phyloP scores from a whole-genome alignment of 106 monocot species.

The Dioscorea alata region DNA sequence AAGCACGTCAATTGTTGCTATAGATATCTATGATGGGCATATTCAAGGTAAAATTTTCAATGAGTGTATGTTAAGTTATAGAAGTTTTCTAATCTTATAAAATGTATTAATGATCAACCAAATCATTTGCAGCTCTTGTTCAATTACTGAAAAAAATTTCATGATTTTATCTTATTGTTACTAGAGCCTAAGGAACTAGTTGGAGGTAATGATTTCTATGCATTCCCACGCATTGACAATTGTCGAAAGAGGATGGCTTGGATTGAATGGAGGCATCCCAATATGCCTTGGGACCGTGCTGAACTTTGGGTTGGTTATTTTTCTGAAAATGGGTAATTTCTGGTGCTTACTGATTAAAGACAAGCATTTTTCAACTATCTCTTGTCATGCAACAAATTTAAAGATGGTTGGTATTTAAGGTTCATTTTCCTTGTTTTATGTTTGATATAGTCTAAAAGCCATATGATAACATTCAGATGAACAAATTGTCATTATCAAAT shows the following conservation, averaged over 20 bases:
- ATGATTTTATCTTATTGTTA: slow-evolving; percentile 9
- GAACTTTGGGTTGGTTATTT: slow-evolving; percentile 97
- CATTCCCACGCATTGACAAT: slow-evolving; percentile 72
- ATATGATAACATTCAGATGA: too few relatives aligned
- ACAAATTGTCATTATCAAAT: too few relatives aligned
- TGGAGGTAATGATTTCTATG: slow-evolving; percentile 89
- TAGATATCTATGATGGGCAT: slow-evolving; percentile 28
- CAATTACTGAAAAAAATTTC: not conserved
- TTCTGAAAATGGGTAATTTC: slow-evolving; percentile 69
- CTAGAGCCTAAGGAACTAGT: slow-evolving; percentile 72
- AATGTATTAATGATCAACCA: not conserved
- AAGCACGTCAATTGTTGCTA: slow-evolving; percentile 48
- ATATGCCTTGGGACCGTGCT: slow-evolving; percentile 94
- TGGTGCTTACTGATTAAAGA: not conserved
- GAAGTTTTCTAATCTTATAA: not conserved
- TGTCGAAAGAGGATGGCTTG: slow-evolving; percentile 75
- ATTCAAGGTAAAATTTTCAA: slow-evolving; percentile 44
- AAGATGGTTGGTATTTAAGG: too few relatives aligned
- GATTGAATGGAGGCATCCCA: slow-evolving; percentile 94
- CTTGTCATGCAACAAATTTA: too few relatives aligned
- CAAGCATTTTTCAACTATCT: too few relatives aligned
- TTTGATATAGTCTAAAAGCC: too few relatives aligned
- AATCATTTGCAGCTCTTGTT: too few relatives aligned
- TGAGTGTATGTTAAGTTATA: not conserved
- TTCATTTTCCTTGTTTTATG: too few relatives aligned